Evolutionary conservation across 139 green algal species (phyloP).

Genomic region (Klebsormidium nitens): DNA sequence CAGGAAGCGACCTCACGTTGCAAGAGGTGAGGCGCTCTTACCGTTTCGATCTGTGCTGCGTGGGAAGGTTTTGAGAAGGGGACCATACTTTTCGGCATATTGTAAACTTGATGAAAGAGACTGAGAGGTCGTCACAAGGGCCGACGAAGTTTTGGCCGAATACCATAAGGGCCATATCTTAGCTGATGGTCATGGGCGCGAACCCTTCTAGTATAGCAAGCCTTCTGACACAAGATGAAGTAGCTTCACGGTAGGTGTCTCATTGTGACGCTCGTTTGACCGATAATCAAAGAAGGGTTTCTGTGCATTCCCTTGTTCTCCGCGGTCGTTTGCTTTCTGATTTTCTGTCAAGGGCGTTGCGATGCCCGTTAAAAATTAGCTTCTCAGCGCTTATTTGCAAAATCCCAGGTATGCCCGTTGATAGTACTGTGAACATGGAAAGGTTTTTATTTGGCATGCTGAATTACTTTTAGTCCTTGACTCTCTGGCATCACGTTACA

Average conservation of each 20-base stretch:
- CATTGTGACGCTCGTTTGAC: no score
- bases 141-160: neutral
- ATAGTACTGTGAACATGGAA: neutral
- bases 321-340: no score
- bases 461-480: no score
- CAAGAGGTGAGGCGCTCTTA: slow-evolving; percentile 19
- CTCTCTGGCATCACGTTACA: no score
- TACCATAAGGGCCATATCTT: neutral
- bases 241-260: no score
- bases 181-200: neutral
- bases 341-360: no score
- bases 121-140: neutral
- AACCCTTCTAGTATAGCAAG: neutral
- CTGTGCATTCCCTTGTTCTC: no score
- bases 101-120: neutral
- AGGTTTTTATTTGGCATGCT: no score
- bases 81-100: neutral
- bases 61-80: neutral
- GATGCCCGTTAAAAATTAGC: neutral
- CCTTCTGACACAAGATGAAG: neutral
- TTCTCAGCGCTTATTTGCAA: neutral
- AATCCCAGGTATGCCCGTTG: neutral
- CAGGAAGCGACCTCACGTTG: slow-evolving; percentile 81
- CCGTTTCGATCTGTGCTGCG: neutral
- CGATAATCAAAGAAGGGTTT: no score